Base-by-base conservation (phyloP, 441 rosid genomes). In the Omphalea diandra region DNA sequence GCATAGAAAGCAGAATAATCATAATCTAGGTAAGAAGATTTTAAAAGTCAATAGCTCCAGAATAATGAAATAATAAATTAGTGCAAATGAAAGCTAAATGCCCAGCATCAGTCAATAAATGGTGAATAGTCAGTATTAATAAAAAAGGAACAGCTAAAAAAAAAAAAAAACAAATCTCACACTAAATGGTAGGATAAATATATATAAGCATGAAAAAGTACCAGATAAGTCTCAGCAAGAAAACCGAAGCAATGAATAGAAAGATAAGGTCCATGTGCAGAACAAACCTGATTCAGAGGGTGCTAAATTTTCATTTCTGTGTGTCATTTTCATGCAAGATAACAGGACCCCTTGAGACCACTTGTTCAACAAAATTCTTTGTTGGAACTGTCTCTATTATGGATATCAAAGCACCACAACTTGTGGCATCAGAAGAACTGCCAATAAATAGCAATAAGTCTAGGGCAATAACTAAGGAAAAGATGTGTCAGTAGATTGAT, bases 371-470 rank as follows among this genome's bases (percentile, higher is more conserved):
- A 79, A 82, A 65, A 68, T 78, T 78, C 72, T 76, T 83, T 26
- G 87, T 7, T 46, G 97, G 95, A 83, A 96, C 80, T 14, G 73
- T 79, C 77, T 90, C 94, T 52, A 93, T 71, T 77, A 96, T 84
- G 31, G 94, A 83, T 75, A 83, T 73, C 71, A 96, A 73, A 63
- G 80, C 70, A 77, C 62, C 74, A 32, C 73, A 83, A 77, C 83
- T 87, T 35, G 80, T 77, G 27, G 79, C 86, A 79, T 91, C 97
- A 71, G 76, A 80, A 40, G 81, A 84, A 83, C 99, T 96, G 90
- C 85, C 77, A 78, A 71, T 22, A 63, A 69, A 73, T 56, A 80
- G 68, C 15, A 76, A 57, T 44, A 49, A 74, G 76, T 77, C 50
- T 63, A 60, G 62, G 35, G 69, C 59, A 70, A 74, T 67, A 68